Conservation (phyloP, 441 rosid genomes). For the Corymbia citriodora region DNA sequence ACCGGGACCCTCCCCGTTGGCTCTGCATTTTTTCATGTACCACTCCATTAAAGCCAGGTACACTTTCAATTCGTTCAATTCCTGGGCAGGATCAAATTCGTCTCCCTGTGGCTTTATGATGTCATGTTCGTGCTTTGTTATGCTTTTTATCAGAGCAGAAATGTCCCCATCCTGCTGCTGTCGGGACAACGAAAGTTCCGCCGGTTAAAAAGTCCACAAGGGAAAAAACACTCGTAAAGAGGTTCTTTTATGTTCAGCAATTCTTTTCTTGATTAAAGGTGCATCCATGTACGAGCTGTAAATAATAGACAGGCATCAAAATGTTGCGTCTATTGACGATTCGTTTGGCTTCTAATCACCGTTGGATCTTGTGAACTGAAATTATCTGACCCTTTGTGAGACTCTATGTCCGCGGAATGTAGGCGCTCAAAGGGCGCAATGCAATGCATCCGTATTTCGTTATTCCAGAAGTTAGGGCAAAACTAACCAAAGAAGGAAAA, state of each 20-base stretch:
- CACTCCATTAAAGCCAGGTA: conserved; percentile 41
- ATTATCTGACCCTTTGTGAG: too few species aligned
- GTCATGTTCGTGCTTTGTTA: conserved; percentile 16
- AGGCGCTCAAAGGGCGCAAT: not conserved
- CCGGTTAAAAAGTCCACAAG: not conserved
- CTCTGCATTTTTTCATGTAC: conserved; percentile 41
- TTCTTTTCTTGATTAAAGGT: not conserved
- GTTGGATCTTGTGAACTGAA: too few species aligned
- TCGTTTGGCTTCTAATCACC: too few species aligned
- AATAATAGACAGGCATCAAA: too few species aligned
- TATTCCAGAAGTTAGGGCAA: not conserved
- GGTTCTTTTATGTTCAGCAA: not conserved
- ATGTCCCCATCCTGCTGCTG: conserved; percentile 3
- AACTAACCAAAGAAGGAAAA: not conserved
- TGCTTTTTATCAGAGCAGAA: not conserved
- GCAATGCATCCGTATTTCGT: not conserved
- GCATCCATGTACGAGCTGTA: not conserved
- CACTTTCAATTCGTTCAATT: conserved; percentile 32
- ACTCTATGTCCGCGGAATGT: too few species aligned
- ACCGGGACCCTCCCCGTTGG: conserved; percentile 4
- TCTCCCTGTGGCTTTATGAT: conserved; percentile 5
- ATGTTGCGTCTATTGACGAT: too few species aligned
- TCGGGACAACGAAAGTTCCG: not conserved
- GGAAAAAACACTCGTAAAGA: not conserved
- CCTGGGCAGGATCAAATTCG: conserved; percentile 18